These are phyloP conservation scores for Martensiomyces pterosporus DNA, from an alignment of 192 early-diverging fungal genomes.

Conservation along the genomic window DNA sequence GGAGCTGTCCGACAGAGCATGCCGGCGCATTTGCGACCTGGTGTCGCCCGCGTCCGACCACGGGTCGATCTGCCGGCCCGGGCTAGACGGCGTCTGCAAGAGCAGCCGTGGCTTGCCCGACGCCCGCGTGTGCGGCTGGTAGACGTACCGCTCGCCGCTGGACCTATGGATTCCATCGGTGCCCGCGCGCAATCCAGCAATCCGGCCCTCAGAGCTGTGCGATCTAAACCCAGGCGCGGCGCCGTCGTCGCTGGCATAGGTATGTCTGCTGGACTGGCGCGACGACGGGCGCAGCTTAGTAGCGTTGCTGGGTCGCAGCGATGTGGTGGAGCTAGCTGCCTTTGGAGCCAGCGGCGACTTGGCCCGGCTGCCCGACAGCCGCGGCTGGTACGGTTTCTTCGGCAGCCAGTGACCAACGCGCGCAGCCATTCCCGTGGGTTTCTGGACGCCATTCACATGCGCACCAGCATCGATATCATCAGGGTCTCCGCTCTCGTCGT, in stretches of 20 bases:
- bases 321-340: too few relatives aligned
- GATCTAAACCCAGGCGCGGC: too few relatives aligned
- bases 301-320: slow-evolving; percentile 29
- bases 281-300: slow-evolving; percentile 41
- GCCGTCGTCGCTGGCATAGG: slow-evolving; percentile 32
- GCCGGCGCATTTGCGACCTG: slow-evolving; percentile 19
- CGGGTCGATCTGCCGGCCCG: slow-evolving; percentile 27
- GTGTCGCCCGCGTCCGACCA: slow-evolving; percentile 24
- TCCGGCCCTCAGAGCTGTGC: background rate
- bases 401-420: slow-evolving; percentile 36
- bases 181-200: background rate
- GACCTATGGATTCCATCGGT: background rate
- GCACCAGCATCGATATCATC: too few relatives aligned
- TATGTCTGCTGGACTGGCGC: slow-evolving; percentile 38
- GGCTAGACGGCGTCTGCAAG: slow-evolving; percentile 42
- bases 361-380: too few relatives aligned
- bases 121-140: slow-evolving; percentile 7
- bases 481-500: slow-evolving; percentile 22
- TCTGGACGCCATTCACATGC: too few relatives aligned
- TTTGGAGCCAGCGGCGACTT: too few relatives aligned
- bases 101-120: slow-evolving; percentile 9
- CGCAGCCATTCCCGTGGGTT: slow-evolving; percentile 36
- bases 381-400: too few relatives aligned
- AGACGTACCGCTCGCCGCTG: slow-evolving; percentile 14
- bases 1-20: slow-evolving; percentile 38